Conservation (phyloP, 2,329 filamentous ascomycete genomes). For the Colletotrichum phormii region DNA sequence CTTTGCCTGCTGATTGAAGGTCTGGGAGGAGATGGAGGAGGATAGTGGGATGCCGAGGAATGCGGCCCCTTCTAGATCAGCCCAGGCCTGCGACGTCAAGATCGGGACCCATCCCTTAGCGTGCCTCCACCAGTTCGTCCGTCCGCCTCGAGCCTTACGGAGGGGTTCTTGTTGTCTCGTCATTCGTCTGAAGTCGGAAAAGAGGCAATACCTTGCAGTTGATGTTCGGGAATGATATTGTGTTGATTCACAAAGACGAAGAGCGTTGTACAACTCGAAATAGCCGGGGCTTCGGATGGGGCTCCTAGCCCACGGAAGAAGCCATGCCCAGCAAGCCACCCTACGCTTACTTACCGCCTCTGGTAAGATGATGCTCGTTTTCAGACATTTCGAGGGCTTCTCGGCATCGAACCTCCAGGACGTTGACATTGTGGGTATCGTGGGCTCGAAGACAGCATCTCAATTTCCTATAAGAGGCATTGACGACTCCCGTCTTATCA, state of each 20-base stretch:
- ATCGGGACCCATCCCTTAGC: constrained; percentile 2
- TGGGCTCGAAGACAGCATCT: neutral
- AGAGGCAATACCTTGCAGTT: neutral
- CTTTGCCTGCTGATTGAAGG: neutral
- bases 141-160: neutral
- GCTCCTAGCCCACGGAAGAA: neutral
- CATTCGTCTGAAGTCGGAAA: neutral
- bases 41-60: neutral
- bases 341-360: neutral
- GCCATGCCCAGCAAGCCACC: neutral
- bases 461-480: constrained; percentile 27
- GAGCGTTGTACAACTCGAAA: neutral
- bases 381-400: neutral
- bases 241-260: neutral
- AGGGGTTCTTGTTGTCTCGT: neutral
- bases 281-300: neutral
- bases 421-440: neutral
- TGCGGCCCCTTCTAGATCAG: constrained; percentile 1
- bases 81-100: constrained; percentile 7
- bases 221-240: neutral
- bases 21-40: neutral
- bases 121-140: neutral
- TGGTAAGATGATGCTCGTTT: neutral
- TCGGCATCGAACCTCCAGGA: neutral
- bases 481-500: neutral